Conservation (phyloP, 768 basidiomycete species). For the Serendipita vermifera region DNA sequence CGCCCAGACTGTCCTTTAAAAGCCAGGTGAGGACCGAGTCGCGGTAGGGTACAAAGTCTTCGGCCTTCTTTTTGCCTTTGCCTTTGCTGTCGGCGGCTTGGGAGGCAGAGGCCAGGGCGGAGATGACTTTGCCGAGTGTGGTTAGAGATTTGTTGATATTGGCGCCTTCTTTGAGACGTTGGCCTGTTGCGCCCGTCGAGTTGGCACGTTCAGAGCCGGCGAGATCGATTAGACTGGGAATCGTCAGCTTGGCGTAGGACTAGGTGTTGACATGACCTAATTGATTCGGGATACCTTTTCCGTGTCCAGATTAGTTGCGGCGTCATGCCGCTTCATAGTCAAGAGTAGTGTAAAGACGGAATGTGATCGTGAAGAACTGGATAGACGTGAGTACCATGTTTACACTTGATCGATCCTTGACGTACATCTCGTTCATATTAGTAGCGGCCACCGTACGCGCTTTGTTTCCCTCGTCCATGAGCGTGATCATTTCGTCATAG, state of each 20-base stretch:
- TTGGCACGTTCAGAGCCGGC: slow-evolving; percentile 96
- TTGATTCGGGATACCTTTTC: slow-evolving; percentile 99
- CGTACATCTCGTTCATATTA: slow-evolving; percentile 97
- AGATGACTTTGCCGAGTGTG: slow-evolving; percentile 95
- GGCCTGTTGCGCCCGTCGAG: slow-evolving; percentile 93
- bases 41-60: slow-evolving; percentile 93
- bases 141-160: slow-evolving; percentile 99
- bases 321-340: slow-evolving; percentile 82
- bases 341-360: slow-evolving; percentile 94
- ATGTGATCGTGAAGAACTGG: slow-evolving; percentile 85
- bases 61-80: slow-evolving; percentile 68
- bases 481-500: slow-evolving; percentile 95
- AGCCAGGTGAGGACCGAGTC: slow-evolving; percentile 98
- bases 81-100: slow-evolving; percentile 46
- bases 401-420: slow-evolving; percentile 13
- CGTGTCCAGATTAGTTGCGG: slow-evolving; percentile 73
- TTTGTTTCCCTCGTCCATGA: slow-evolving; percentile 99
- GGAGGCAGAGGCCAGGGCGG: slow-evolving; percentile 58
- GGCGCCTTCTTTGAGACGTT: slow-evolving; percentile 91
- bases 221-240: slow-evolving; percentile 82
- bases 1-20: slow-evolving; percentile 92
- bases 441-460: slow-evolving; percentile 97
- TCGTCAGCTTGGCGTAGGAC: too few species aligned
- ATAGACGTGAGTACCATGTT: not conserved
- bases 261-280: too few species aligned